phyloP scores from a whole-genome alignment of 306 rosid species.

The Citrullus amarus region DNA sequence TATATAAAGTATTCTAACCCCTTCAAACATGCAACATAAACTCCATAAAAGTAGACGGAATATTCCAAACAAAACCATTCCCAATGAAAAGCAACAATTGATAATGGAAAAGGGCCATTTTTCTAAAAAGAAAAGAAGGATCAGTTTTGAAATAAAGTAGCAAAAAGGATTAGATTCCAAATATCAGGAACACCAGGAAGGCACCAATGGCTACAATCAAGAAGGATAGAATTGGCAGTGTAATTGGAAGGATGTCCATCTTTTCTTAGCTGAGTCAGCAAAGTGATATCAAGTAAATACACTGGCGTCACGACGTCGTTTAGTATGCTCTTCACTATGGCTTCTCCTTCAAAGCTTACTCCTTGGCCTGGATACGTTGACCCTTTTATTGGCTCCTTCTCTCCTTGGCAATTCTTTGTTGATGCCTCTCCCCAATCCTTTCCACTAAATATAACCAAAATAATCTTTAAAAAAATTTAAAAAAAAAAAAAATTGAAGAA shows the following conservation, averaged over 20 bases:
- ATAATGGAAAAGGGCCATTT: no score
- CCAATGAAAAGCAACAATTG: no score
- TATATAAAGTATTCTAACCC: no score
- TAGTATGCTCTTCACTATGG: slow-evolving; percentile 32
- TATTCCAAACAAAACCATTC: no score
- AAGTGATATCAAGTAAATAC: slow-evolving; percentile 43
- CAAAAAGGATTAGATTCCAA: slow-evolving; percentile 63
- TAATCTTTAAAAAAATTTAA: no score
- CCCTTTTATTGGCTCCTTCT: slow-evolving; percentile 31
- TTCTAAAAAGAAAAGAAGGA: no score
- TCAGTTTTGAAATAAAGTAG: slow-evolving; percentile 20
- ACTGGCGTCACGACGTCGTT: slow-evolving; percentile 20
- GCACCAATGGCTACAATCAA: slow-evolving; percentile 75
- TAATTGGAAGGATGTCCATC: slow-evolving; percentile 72
- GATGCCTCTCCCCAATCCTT: slow-evolving; percentile 10
- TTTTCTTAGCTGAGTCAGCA: slow-evolving; percentile 50
- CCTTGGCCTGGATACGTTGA: slow-evolving; percentile 11
- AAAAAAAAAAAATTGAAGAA: no score
- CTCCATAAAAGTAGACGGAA: no score
- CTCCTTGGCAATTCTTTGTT: slow-evolving; percentile 21
- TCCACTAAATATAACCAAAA: neutral
- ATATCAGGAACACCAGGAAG: slow-evolving; percentile 60
- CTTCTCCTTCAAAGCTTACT: slow-evolving; percentile 31
- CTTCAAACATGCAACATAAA: no score
- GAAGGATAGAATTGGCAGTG: slow-evolving; percentile 21